These are phyloP conservation scores for Penicillium sp. DNA, from an alignment of 2,329 filamentous ascomycete species.

Conservation along the genomic window DNA sequence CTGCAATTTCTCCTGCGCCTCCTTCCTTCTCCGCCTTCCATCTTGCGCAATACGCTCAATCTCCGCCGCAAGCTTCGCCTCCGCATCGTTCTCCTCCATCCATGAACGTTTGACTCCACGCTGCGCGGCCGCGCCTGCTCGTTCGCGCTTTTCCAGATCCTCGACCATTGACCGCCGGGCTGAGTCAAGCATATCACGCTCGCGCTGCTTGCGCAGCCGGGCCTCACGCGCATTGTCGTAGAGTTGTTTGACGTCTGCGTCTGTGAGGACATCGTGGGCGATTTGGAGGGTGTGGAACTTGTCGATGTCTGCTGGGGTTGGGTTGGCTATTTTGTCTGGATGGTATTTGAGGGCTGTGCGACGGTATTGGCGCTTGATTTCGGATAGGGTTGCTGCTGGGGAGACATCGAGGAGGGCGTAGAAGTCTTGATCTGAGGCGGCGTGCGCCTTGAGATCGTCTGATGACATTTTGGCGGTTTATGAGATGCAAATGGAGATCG, in stretches of 20 bases:
- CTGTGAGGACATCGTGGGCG: slow-evolving; percentile 79
- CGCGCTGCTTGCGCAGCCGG: slow-evolving; percentile 65
- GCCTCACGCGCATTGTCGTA: slow-evolving; percentile 79
- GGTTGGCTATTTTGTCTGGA: slow-evolving; percentile 80
- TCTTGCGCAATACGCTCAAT: slow-evolving; percentile 55
- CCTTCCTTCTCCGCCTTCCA: slow-evolving; percentile 52
- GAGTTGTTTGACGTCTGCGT: slow-evolving; percentile 66
- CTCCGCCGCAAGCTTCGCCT: slow-evolving; percentile 54
- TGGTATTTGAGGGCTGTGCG: slow-evolving; percentile 87
- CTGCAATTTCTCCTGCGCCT: slow-evolving; percentile 48
- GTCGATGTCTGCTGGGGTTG: slow-evolving; percentile 66
- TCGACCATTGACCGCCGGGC: slow-evolving; percentile 76
- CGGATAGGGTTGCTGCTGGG: slow-evolving; percentile 64
- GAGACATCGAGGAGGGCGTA: slow-evolving; percentile 73
- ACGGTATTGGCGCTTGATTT: slow-evolving; percentile 81
- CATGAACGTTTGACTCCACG: slow-evolving; percentile 58
- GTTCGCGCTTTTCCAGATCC: slow-evolving; percentile 78
- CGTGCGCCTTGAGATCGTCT: slow-evolving; percentile 57
- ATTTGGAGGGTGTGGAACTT: slow-evolving; percentile 84
- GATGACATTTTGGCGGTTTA: slow-evolving; percentile 32
- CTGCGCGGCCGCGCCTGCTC: slow-evolving; percentile 44
- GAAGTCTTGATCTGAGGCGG: slow-evolving; percentile 67
- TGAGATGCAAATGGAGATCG: slow-evolving; percentile 36
- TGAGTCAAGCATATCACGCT: slow-evolving; percentile 72
- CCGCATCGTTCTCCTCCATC: slow-evolving; percentile 46